Conservation (phyloP, 2,329 filamentous ascomycete genomes). For the Coniochaeta prunicola region DNA sequence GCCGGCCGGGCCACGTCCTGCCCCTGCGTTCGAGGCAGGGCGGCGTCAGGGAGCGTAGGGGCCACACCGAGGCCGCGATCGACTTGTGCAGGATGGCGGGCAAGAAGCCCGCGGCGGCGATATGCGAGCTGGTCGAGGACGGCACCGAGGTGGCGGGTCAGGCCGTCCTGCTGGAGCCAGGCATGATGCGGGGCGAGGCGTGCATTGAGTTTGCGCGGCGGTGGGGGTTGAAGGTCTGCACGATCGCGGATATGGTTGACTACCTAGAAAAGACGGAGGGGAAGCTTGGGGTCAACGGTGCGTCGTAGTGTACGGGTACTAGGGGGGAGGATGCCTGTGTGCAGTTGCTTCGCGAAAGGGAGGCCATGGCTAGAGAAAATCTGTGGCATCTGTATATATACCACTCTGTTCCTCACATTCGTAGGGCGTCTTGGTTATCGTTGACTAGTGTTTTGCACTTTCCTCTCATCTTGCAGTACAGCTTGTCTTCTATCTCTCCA, state of each 20-base stretch:
- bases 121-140: conserved; percentile 87
- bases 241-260: conserved; percentile 81
- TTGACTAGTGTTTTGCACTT: neutral
- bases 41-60: conserved; percentile 70
- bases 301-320: conserved; percentile 6
- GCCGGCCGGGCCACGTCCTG: conserved; percentile 84
- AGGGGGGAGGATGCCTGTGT: neutral
- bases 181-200: conserved; percentile 86
- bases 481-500: too few species aligned
- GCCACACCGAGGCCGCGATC: conserved; percentile 90
- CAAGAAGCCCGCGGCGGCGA: conserved; percentile 69
- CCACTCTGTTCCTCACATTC: neutral
- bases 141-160: conserved; percentile 64
- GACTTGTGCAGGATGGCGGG: conserved; percentile 85
- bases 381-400: neutral
- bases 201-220: conserved; percentile 81
- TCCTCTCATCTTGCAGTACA: neutral
- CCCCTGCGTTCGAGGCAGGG: conserved; percentile 73
- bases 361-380: neutral
- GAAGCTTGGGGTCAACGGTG: conserved; percentile 40
- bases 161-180: conserved; percentile 58
- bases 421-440: neutral
- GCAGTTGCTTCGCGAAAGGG: too few species aligned
- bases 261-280: conserved; percentile 74
- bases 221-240: conserved; percentile 90